Percentiles rank a stretch among this genome's conserved stretches.
These are phyloP conservation scores for Suhomyces choctaworum DNA, from an alignment of 1,139 yeast species.

Conservation along the genomic window DNA sequence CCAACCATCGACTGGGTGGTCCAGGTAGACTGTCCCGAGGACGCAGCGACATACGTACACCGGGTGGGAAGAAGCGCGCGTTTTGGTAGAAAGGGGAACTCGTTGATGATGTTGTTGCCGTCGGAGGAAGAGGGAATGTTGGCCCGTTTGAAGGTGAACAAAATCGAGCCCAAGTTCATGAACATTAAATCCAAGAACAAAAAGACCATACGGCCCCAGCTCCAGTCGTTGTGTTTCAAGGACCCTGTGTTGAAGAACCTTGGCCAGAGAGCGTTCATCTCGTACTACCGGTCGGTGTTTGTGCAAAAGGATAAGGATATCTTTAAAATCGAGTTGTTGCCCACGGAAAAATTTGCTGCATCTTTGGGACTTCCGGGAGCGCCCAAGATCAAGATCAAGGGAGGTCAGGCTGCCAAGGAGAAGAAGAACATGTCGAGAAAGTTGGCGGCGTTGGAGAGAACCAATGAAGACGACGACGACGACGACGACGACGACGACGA, in stretches of 20 bases:
- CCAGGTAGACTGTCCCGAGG: slow-evolving; percentile 96
- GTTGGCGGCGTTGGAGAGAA: slow-evolving; percentile 54
- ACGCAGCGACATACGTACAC: slow-evolving; percentile 90
- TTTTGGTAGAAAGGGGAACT: slow-evolving; percentile 85
- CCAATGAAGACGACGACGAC: slow-evolving; percentile 68
- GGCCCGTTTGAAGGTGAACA: slow-evolving; percentile 58
- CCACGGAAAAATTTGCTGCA: slow-evolving; percentile 80
- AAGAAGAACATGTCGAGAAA: slow-evolving; percentile 81
- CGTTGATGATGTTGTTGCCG: slow-evolving; percentile 80
- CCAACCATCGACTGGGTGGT: slow-evolving; percentile 98
- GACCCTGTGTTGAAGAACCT: slow-evolving; percentile 89
- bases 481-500: slow-evolving; percentile 33
- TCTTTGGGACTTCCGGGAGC: slow-evolving; percentile 95
- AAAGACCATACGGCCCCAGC: slow-evolving; percentile 76
- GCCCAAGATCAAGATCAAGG: slow-evolving; percentile 79
- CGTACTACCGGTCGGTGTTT: slow-evolving; percentile 81
- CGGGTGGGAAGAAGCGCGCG: slow-evolving; percentile 97
- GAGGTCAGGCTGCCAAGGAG: slow-evolving; percentile 60
- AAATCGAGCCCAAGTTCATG: slow-evolving; percentile 69
- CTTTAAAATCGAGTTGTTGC: slow-evolving; percentile 72
- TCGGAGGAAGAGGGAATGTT: slow-evolving; percentile 80
- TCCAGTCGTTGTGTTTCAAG: slow-evolving; percentile 88
- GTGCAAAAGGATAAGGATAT: slow-evolving; percentile 87
- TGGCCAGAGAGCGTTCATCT: slow-evolving; percentile 93
- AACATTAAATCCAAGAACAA: slow-evolving; percentile 76